These are phyloP conservation scores for Penicillium sp. DNA, from an alignment of 2,329 filamentous ascomycete species.

Conservation along the genomic window DNA sequence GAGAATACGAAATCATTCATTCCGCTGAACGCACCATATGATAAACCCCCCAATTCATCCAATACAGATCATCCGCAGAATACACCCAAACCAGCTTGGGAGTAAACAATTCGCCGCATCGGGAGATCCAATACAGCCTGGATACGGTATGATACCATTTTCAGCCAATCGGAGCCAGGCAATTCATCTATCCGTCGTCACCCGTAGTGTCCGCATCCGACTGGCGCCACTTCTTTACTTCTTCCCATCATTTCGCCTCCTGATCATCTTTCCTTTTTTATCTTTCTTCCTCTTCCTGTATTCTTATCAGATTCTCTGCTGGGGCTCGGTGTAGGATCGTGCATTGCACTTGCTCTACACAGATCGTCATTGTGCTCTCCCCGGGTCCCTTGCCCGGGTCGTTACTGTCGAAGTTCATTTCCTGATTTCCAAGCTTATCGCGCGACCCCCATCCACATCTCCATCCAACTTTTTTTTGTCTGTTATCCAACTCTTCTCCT, in stretches of 20 bases:
- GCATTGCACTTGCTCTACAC: not conserved
- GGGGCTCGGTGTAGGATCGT: not conserved
- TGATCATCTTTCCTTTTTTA: not conserved
- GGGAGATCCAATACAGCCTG: not conserved
- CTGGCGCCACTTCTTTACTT: constrained; percentile 17
- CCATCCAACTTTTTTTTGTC: not conserved
- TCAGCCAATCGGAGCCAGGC: not conserved
- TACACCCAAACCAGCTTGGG: not conserved
- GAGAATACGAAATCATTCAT: too few species aligned
- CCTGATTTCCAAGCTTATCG: not conserved
- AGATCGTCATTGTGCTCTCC: not conserved
- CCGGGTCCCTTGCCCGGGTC: not conserved
- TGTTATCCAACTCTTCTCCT: not conserved
- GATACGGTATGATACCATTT: not conserved
- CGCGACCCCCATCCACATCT: not conserved
- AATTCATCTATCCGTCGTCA: not conserved
- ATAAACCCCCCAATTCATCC: too few species aligned
- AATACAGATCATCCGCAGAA: not conserved
- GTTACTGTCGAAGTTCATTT: not conserved
- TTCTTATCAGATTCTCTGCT: constrained; percentile 11
- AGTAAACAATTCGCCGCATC: not conserved
- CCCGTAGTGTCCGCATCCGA: constrained; percentile 12
- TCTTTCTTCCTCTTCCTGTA: not conserved
- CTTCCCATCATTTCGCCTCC: constrained; percentile 6
- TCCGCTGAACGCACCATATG: too few species aligned